phyloP scores from a whole-genome alignment of 371 early-diverging fungal species.

The Saksenaea vasiformis region DNA sequence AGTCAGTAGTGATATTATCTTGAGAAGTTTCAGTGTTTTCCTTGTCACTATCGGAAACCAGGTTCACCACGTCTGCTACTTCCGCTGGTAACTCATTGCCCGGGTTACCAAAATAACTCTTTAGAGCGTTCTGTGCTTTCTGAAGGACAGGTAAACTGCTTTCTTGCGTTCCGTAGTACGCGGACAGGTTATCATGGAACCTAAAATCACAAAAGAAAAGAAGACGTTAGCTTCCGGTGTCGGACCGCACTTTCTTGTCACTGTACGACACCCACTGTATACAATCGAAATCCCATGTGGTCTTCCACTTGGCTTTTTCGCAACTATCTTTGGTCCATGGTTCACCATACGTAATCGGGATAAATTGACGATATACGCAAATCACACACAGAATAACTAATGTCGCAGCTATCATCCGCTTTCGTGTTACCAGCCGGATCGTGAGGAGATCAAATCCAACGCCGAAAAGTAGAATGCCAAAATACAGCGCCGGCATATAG shows the following conservation, averaged over 20 bases:
- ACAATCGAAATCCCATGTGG: conserved; percentile 74
- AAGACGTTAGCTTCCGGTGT: neutral
- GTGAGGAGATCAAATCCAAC: conserved; percentile 82
- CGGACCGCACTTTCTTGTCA: neutral
- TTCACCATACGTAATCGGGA: conserved; percentile 86
- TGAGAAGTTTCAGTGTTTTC: neutral
- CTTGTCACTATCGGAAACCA: conserved; percentile 33
- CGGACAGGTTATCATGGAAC: conserved; percentile 36
- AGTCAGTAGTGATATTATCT: neutral
- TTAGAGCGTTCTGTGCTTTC: conserved; percentile 38
- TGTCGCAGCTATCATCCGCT: conserved; percentile 52
- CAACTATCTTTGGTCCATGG: conserved; percentile 73
- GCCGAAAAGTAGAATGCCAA: conserved; percentile 75
- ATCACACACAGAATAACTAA: conserved; percentile 53
- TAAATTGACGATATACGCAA: conserved; percentile 65
- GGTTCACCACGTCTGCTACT: conserved; percentile 36
- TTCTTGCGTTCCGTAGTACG: conserved; percentile 17
- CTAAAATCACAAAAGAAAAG: conserved; percentile 14
- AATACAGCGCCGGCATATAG: conserved; percentile 94
- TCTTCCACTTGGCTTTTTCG: conserved; percentile 75
- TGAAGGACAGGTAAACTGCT: conserved; percentile 13
- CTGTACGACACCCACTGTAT: conserved; percentile 25
- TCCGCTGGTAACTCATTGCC: conserved; percentile 32
- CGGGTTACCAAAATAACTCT: conserved; percentile 25
- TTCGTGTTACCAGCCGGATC: conserved; percentile 49